These are phyloP conservation scores for Tulasnella sp. DNA, from an alignment of 768 basidiomycete species.

Conservation along the genomic window DNA sequence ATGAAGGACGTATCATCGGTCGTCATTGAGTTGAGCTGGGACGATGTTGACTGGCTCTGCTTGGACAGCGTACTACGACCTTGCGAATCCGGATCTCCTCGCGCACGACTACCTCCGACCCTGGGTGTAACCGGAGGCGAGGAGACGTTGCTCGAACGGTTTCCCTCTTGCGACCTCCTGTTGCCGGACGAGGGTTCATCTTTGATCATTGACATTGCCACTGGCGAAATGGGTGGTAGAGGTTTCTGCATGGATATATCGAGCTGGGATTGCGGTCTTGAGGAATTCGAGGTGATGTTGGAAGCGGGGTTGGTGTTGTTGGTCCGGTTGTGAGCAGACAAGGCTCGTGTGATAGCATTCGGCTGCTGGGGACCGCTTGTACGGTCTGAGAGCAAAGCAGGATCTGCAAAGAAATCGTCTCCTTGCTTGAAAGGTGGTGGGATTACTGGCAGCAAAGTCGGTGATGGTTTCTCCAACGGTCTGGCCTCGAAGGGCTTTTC, in stretches of 20 bases:
- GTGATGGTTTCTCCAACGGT: slow-evolving; percentile 13
- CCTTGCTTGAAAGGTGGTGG: slow-evolving; percentile 25
- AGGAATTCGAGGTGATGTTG: slow-evolving; percentile 14
- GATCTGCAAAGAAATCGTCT: slow-evolving; percentile 24
- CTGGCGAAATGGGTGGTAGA: slow-evolving; percentile 11
- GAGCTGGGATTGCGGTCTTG: slow-evolving; percentile 28
- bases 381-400: background rate
- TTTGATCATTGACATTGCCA: background rate
- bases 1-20: slow-evolving; percentile 24
- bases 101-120: slow-evolving; percentile 13
- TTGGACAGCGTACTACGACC: slow-evolving; percentile 29
- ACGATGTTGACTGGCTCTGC: slow-evolving; percentile 23
- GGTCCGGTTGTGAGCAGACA: slow-evolving; percentile 21
- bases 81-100: slow-evolving; percentile 28
- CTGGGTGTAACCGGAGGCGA: slow-evolving; percentile 20
- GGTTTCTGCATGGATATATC: slow-evolving; percentile 30
- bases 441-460: slow-evolving; percentile 14
- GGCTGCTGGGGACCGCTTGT: background rate
- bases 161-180: slow-evolving; percentile 9
- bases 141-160: slow-evolving; percentile 16
- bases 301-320: slow-evolving; percentile 23
- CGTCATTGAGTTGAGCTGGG: slow-evolving; percentile 24
- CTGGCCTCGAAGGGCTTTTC: background rate
- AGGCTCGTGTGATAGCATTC: slow-evolving; percentile 2
- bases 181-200: background rate